Evolutionary conservation across 73 alveolate genomes (phyloP), one percentile per base, ranked within the genome.

Genomic region (Tetrahymena borealis): DNA sequence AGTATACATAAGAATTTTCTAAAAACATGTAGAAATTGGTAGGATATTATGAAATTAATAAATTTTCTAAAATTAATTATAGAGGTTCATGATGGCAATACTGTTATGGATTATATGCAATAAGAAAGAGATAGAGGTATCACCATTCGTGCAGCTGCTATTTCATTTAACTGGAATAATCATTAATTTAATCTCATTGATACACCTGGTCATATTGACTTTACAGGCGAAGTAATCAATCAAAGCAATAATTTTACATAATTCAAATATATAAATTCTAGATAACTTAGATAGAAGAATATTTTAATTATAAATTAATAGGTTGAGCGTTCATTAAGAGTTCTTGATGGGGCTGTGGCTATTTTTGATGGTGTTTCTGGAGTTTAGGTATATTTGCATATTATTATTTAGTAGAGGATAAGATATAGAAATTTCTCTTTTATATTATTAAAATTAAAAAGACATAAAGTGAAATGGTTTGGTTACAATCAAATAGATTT

Each of bases 171-270:
- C 43, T 98, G 99, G 99, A 79, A 90, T 11, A 96, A 95, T 32
- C 94, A 94, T 96, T 93, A 98, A 95, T 92, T 98, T 91, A 98
- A 98, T 92, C 90, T 98, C 18, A 98, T 98, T 38, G 99, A 98
- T 94, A 98, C 99, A 0, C 99, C 99, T 18, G 99, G 99, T n/a
- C 99, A 98, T 95, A 99, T 98, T 8, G 99, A 98, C 93, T 98
- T 98, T 95, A 98, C 99, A 7, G 99, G 98, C 2, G 99, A 98
- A 90, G 99, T 98, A 7, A 60, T 60, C n/a, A n/a, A n/a, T n/a
- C n/a, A n/a, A 60, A 35, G 85, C 28, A 24, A 24, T 24, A 60
- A 60, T 60, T 60, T 20, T 24, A 15, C 85, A 24, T 60, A 28
- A 13, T 3, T 60, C n/a, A 60, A 18, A 60, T n/a, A 60, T 0